These are phyloP conservation scores for Phlebiopsis gigantea DNA, from an alignment of 768 basidiomycete genomes.

Conservation along the genomic window DNA sequence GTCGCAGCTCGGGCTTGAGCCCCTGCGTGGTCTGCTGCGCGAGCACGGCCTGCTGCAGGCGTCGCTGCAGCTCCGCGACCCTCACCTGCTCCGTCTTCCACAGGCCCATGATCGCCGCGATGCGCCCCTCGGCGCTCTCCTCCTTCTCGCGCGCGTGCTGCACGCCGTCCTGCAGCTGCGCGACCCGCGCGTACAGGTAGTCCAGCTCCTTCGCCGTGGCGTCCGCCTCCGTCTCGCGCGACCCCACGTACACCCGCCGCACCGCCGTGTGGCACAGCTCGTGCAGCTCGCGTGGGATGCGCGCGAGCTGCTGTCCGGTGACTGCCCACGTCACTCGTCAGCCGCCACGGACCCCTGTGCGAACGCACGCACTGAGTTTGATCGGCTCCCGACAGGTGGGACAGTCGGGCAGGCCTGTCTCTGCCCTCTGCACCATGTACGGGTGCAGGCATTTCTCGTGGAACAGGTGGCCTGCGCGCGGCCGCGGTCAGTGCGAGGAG, in stretches of 20 bases:
- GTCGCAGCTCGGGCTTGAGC: neutral
- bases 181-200: neutral
- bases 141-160: neutral
- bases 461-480: slow-evolving; percentile 4
- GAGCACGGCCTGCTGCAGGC: neutral
- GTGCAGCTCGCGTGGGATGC: neutral
- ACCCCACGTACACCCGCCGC: slow-evolving; percentile 1
- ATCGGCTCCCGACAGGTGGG: slow-evolving; percentile 9
- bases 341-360: neutral
- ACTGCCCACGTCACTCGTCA: neutral
- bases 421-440: neutral
- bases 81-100: slow-evolving; percentile 3
- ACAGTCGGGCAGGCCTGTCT: slow-evolving; percentile 3
- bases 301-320: neutral
- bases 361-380: slow-evolving; percentile 5
- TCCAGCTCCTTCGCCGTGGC: neutral
- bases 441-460: slow-evolving; percentile 4
- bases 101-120: neutral
- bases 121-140: neutral
- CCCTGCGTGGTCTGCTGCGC: neutral
- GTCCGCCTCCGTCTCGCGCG: neutral
- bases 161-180: neutral
- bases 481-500: neutral
- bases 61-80: slow-evolving; percentile 3
- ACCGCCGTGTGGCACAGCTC: neutral